Conservation (phyloP, 495 filamentous ascomycete species). For the Hypomontagnella monticulosa region DNA sequence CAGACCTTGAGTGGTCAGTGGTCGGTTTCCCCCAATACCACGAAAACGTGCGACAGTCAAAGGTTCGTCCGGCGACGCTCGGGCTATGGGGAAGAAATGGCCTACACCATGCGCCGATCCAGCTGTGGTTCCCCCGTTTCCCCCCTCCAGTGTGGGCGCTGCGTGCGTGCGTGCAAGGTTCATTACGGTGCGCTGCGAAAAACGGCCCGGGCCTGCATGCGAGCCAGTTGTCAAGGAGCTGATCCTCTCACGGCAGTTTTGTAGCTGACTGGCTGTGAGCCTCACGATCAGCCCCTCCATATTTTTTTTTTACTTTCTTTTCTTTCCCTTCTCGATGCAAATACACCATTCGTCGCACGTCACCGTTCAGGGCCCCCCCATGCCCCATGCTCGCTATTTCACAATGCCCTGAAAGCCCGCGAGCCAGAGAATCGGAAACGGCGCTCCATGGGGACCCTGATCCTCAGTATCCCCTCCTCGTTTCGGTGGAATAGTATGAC, state of each 20-base stretch:
- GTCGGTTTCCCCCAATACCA: constrained; percentile 38
- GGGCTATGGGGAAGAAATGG: constrained; percentile 17
- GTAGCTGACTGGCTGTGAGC: constrained; percentile 47
- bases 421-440: constrained; percentile 40
- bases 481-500: constrained; percentile 33
- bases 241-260: constrained; percentile 42
- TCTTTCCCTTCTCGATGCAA: not conserved
- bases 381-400: constrained; percentile 5
- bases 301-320: constrained; percentile 9
- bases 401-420: constrained; percentile 26
- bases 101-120: constrained; percentile 30
- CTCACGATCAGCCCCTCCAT: constrained; percentile 47
- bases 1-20: constrained; percentile 33
- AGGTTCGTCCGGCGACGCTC: constrained; percentile 16
- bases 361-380: constrained; percentile 1
- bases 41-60: constrained; percentile 33
- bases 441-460: constrained; percentile 19
- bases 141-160: constrained; percentile 9
- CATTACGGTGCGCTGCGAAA: constrained; percentile 38
- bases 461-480: constrained; percentile 22
- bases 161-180: constrained; percentile 34
- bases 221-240: constrained; percentile 44
- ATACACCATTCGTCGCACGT: constrained; percentile 11
- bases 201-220: constrained; percentile 36
- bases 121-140: constrained; percentile 15